phyloP scores from a whole-genome alignment of 192 early-diverging fungal species.

The Cladochytrium replicatum region DNA sequence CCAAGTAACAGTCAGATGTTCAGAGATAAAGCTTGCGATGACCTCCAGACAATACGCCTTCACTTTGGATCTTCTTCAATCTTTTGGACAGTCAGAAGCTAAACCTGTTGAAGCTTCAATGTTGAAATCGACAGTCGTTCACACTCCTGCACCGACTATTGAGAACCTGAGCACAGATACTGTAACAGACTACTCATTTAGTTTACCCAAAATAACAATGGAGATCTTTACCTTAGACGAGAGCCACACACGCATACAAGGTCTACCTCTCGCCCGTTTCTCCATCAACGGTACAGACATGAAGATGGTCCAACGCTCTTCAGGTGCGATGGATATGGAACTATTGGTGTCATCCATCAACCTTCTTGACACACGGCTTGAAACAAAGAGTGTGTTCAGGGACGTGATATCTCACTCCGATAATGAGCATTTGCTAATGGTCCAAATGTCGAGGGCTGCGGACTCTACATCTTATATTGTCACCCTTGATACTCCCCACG shows the following conservation, averaged over 20 bases:
- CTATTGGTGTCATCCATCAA: conserved; percentile 57
- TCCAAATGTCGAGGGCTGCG: conserved; percentile 28
- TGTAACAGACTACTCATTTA: no score
- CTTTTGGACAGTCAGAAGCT: no score
- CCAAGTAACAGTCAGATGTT: no score
- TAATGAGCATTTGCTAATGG: conserved; percentile 50
- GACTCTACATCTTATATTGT: conserved; percentile 50
- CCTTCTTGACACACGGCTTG: conserved; percentile 69
- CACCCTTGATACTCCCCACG: conserved; percentile 70
- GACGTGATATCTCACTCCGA: conserved; percentile 68
- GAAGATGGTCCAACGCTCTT: no score
- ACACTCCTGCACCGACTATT: no score
- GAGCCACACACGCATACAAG: not conserved
- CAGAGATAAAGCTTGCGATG: no score
- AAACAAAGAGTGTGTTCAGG: conserved; percentile 65
- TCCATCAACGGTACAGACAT: no score
- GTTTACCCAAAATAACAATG: conserved; percentile 2
- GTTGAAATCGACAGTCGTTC: no score
- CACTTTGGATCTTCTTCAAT: no score
- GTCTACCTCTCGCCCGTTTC: conserved; percentile 3
- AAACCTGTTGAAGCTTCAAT: no score
- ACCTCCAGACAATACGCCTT: no score
- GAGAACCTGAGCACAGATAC: no score
- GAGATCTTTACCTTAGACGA: not conserved
- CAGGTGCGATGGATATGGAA: conserved; percentile 38